Evolutionary conservation across 768 basidiomycete species (phyloP), one percentile per base, ranked within the genome.

Genomic region (Amanita jacksonii): DNA sequence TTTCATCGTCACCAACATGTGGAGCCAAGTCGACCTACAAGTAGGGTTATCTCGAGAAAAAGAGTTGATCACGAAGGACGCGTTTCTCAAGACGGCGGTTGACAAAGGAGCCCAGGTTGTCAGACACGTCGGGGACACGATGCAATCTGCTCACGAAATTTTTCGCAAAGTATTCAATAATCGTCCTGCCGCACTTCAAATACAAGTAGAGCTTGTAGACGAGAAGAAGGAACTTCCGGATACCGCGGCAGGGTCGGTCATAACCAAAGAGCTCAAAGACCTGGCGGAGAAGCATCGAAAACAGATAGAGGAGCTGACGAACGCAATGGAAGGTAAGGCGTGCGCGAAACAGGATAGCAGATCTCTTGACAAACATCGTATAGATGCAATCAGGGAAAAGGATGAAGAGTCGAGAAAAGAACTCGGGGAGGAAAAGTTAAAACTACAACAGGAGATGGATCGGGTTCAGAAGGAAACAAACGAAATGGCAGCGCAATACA

Each of bases 131-230:
- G 47, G 55, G 28, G 64, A 65, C 34, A 67, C 63, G 1, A 44
- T 63, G 4, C 49, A 62, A n/a, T 73, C 72, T 3, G 69, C 72
- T 0, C 65, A 62, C 0, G 48, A 52, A 6, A 64, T 77, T 41
- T 48, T 80, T 0, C 63, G 65, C 3, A 59, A 62, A 25, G 54
- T 80, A 47, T 49, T 72, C 10, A 56, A 59, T 20, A 65, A 59
- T 5, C 56, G 58, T 20, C 68, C 77, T 0, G 51, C 64, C 2
- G 61, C 70, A 1, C 60, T 80, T 2, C 65, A 63, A 19, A 77
- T 81, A 38, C 79, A 79, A 50, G 58, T 62, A 22, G 78, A 81
- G 53, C 60, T 79, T 12, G 72, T 79, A 3, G 69, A 70, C 45
- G 59, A 72, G 50, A 62, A 61, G 24, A 67, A 68, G 39, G 62